Evolutionary conservation across 495 filamentous ascomycete species (phyloP).

Genomic region (Clavariopsis aquatica): DNA sequence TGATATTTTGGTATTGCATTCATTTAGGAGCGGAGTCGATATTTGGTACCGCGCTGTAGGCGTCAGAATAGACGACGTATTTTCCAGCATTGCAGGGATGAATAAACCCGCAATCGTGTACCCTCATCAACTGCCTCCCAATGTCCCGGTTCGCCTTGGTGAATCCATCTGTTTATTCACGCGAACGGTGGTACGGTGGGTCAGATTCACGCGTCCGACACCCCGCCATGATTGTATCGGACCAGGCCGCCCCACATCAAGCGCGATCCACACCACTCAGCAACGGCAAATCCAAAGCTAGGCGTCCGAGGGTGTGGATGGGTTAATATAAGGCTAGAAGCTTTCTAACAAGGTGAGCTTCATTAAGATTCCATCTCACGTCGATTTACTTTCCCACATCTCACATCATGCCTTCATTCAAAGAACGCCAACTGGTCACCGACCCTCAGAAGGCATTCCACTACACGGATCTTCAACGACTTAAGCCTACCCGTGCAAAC

Average conservation of each 20-base stretch:
- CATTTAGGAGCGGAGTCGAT: conserved; percentile 2
- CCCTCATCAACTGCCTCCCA: conserved; percentile 24
- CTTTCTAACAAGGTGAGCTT: conserved; percentile 17
- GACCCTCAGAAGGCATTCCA: conserved; percentile 51
- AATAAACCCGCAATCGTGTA: conserved; percentile 24
- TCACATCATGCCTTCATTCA: conserved; percentile 34
- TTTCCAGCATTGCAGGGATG: conserved; percentile 21
- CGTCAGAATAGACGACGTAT: conserved; percentile 23
- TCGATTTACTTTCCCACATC: neutral
- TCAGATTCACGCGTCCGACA: conserved; percentile 13
- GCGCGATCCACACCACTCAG: conserved; percentile 34
- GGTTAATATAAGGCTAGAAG: conserved; percentile 32
- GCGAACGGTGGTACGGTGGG: conserved; percentile 12
- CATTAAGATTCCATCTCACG: conserved; percentile 5
- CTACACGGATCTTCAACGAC: conserved; percentile 49
- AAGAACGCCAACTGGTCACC: conserved; percentile 40
- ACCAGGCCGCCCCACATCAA: conserved; percentile 35
- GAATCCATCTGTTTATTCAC: conserved; percentile 4
- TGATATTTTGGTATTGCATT: conserved; percentile 15
- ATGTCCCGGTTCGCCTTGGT: conserved; percentile 19
- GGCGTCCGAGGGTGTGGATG: conserved; percentile 28
- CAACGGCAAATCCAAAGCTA: conserved; percentile 30
- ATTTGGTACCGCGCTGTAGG: conserved; percentile 10
- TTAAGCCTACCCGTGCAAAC: conserved; percentile 50
- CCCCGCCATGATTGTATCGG: conserved; percentile 28